Conservation (phyloP, 305 asterid genomes). For the Solanum hybrid region DNA sequence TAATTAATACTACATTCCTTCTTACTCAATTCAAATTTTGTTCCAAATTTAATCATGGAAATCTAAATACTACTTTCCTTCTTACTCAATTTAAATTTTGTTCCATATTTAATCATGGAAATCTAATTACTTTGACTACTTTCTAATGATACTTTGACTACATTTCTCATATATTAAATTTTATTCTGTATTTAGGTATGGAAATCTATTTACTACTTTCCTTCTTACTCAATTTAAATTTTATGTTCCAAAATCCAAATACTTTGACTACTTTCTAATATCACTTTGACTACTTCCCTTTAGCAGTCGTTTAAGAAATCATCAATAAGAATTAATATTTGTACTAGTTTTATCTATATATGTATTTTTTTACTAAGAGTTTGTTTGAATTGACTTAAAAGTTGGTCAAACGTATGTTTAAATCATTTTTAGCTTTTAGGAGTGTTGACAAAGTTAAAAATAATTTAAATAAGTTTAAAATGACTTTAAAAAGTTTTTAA, state of each 20-base stretch:
- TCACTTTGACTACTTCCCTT: neutral
- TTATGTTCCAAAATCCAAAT: neutral
- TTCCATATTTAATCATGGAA: neutral
- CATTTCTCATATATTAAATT: neutral
- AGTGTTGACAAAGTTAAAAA: neutral
- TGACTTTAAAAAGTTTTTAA: neutral
- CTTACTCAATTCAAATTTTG: neutral
- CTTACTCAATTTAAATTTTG: neutral
- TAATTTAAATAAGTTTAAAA: no score
- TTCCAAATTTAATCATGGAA: neutral
- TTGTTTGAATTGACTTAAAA: no score
- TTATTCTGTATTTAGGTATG: neutral
- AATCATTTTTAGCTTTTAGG: neutral
- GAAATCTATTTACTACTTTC: neutral
- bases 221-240: neutral
- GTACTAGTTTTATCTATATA: neutral
- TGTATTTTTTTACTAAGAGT: neutral
- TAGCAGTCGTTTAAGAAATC: neutral
- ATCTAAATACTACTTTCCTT: neutral
- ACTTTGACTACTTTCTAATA: neutral
- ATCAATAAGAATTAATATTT: neutral
- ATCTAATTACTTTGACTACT: neutral
- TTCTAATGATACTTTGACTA: neutral
- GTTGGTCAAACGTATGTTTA: neutral
- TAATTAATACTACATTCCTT: neutral